These are phyloP conservation scores for Flaveria robusta DNA, from an alignment of 129 eudicot species.

Conservation along the genomic window DNA sequence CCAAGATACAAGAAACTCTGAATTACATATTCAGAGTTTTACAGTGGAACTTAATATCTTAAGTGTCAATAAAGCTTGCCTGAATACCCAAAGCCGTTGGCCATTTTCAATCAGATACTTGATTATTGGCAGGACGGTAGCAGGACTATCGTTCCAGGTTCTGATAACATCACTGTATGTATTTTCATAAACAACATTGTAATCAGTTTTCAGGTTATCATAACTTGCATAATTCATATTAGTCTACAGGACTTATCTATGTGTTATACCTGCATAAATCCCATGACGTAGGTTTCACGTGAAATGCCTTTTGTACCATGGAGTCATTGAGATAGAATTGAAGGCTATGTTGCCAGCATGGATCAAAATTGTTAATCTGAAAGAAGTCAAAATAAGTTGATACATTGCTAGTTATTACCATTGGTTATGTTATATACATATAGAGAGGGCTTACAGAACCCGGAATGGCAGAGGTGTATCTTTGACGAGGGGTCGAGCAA, in stretches of 20 bases:
- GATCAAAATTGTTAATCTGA: constrained; percentile 35
- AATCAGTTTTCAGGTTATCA: background rate
- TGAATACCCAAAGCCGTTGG: too few relatives aligned
- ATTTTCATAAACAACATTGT: background rate
- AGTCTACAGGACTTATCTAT: background rate
- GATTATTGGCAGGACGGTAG: constrained; percentile 25
- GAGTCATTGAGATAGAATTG: constrained; percentile 33
- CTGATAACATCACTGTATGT: constrained; percentile 30
- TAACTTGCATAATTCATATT: background rate
- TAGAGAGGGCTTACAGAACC: constrained; percentile 29
- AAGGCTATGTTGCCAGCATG: constrained; percentile 30
- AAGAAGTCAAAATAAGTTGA: background rate
- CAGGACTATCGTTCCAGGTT: constrained; percentile 40
- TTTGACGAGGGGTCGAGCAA: constrained; percentile 17
- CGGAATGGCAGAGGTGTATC: constrained; percentile 16
- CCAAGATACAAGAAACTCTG: background rate
- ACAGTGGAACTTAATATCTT: background rate
- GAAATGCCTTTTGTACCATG: constrained; percentile 39
- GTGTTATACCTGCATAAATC: constrained; percentile 26
- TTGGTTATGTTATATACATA: constrained; percentile 4
- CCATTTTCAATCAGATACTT: too few relatives aligned
- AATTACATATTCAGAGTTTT: too few relatives aligned
- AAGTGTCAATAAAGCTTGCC: too few relatives aligned
- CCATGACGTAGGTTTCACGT: constrained; percentile 42
- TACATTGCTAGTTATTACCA: background rate